Percentiles rank a stretch among this genome's conserved stretches.
Conservation (phyloP, 2,329 filamentous ascomycete species). For the Penicillium digitatum region DNA sequence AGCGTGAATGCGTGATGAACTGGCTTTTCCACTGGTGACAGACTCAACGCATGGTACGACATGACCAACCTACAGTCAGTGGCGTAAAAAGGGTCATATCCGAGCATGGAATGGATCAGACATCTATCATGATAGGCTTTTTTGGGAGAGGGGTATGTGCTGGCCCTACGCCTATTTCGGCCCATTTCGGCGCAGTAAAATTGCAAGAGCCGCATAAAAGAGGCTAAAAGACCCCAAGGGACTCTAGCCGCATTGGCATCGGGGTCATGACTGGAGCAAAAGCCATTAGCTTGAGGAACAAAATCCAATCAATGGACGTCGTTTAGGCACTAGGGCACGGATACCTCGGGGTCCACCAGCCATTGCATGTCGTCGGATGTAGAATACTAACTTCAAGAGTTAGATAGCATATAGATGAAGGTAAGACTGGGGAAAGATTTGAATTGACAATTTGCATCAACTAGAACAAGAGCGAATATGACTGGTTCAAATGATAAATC, state of each 20-base stretch:
- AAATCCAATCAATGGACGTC: slow-evolving; percentile 1
- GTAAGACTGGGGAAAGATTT: background rate
- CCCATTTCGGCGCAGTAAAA: slow-evolving; percentile 1
- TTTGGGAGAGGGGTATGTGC: background rate
- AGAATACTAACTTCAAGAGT: background rate
- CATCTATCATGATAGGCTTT: background rate
- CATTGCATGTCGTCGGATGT: background rate
- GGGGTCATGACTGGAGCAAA: slow-evolving; percentile 8
- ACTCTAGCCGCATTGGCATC: slow-evolving; percentile 5
- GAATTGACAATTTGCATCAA: background rate
- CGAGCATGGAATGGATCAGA: background rate
- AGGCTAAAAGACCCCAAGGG: slow-evolving; percentile 4
- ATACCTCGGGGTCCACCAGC: background rate
- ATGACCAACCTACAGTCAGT: background rate
- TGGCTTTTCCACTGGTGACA: background rate
- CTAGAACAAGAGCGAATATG: background rate
- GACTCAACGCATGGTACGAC: background rate
- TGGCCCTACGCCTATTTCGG: background rate
- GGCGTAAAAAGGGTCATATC: slow-evolving; percentile 1
- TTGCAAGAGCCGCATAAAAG: slow-evolving; percentile 21
- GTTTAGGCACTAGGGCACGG: background rate
- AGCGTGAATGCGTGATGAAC: background rate
- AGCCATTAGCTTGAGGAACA: background rate
- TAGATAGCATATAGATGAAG: background rate
- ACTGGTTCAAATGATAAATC: background rate